These are phyloP conservation scores for Triangularia verruculosa DNA, from an alignment of 2,329 filamentous ascomycete species.

Conservation along the genomic window DNA sequence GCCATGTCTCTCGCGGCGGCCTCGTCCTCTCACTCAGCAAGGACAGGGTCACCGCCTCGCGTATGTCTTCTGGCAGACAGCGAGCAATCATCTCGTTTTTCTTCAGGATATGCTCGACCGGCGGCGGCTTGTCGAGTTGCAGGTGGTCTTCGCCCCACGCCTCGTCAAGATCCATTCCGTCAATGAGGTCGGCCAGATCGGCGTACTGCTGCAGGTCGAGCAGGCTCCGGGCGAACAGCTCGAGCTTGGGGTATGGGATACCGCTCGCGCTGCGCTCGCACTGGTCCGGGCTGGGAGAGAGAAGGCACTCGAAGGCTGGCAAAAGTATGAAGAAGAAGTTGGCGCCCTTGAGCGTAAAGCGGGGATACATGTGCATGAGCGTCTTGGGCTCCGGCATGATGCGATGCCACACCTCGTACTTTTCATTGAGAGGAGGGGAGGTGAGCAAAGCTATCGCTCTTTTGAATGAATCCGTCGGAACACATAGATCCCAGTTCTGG, in stretches of 20 bases:
- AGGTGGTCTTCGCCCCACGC: constrained; percentile 6
- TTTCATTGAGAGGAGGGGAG: background rate
- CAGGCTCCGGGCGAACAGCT: constrained; percentile 5
- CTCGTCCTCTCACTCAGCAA: background rate
- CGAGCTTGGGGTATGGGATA: constrained; percentile 10
- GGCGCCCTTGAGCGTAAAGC: constrained; percentile 6
- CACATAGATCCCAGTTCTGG: constrained; percentile 11
- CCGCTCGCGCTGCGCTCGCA: constrained; percentile 9
- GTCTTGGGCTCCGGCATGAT: constrained; percentile 1
- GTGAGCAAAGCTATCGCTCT: background rate
- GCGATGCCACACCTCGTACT: background rate
- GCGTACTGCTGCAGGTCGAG: constrained; percentile 9
- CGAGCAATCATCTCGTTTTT: constrained; percentile 4
- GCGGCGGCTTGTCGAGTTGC: background rate
- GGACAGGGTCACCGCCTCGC: background rate
- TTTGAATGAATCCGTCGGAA: background rate
- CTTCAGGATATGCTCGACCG: constrained; percentile 6
- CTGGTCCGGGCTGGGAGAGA: background rate
- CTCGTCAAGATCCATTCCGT: constrained; percentile 7
- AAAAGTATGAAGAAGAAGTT: constrained; percentile 4
- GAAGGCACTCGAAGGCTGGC: background rate
- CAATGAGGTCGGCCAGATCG: constrained; percentile 4
- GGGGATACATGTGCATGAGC: constrained; percentile 9
- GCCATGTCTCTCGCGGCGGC: constrained; percentile 3
- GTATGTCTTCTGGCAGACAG: background rate